Conservation (phyloP, 1,284 basidiomycete species). For the Pseudozyma thailandica region DNA sequence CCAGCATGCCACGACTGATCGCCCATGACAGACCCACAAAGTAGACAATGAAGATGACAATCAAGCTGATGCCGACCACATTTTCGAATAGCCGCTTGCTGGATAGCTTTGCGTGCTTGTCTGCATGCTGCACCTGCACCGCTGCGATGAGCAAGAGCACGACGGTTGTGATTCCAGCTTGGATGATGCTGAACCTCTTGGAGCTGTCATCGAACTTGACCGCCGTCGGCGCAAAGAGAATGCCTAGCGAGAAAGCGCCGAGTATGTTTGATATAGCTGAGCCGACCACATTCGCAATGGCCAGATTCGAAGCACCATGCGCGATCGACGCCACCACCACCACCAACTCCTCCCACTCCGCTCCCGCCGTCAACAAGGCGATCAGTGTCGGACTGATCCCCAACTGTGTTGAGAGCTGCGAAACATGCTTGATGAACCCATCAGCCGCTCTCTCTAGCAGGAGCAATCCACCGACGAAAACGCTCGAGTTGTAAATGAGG, state of each 20-base stretch:
- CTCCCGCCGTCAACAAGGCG: slow-evolving; percentile 45
- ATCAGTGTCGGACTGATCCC: slow-evolving; percentile 40
- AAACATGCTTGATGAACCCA: slow-evolving; percentile 35
- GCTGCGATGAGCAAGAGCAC: slow-evolving; percentile 30
- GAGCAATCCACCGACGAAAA: slow-evolving; percentile 33
- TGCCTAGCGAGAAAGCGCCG: slow-evolving; percentile 44
- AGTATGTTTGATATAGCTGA: slow-evolving; percentile 61
- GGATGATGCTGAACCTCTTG: slow-evolving; percentile 38
- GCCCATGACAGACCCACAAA: slow-evolving; percentile 46
- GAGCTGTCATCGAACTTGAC: slow-evolving; percentile 40
- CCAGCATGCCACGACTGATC: slow-evolving; percentile 40
- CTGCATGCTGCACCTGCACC: slow-evolving; percentile 39
- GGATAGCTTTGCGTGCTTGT: slow-evolving; percentile 21
- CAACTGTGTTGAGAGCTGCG: slow-evolving; percentile 33
- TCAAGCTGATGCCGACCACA: slow-evolving; percentile 38
- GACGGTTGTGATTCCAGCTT: slow-evolving; percentile 32
- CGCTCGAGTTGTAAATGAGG: slow-evolving; percentile 31
- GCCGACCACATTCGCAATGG: slow-evolving; percentile 59
- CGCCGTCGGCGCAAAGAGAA: slow-evolving; percentile 30
- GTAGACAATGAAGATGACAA: slow-evolving; percentile 39
- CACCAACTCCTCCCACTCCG: slow-evolving; percentile 55
- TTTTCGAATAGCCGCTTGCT: slow-evolving; percentile 39
- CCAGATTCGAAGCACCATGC: slow-evolving; percentile 40
- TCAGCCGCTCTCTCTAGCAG: slow-evolving; percentile 38
- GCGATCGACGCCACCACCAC: slow-evolving; percentile 38